Conservation (phyloP, 441 rosid species). For the Kokia cookei region DNA sequence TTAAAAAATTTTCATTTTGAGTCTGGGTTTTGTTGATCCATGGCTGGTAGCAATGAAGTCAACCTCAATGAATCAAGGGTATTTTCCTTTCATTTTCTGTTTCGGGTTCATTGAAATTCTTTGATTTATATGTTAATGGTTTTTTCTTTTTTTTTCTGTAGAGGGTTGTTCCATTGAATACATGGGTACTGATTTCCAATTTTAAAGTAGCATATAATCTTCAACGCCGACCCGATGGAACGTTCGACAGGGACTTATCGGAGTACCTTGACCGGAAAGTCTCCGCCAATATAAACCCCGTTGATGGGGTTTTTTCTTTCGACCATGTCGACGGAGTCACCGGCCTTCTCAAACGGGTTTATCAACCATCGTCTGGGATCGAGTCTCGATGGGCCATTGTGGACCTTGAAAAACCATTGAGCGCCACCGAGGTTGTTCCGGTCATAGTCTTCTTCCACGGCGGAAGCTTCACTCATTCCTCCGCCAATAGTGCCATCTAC, state of each 20-base stretch:
- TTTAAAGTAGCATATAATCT: constrained; percentile 93
- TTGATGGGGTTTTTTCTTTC: constrained; percentile 90
- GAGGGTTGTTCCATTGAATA: constrained; percentile 95
- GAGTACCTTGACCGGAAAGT: constrained; percentile 94
- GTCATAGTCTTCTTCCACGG: constrained; percentile 92
- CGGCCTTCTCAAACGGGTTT: constrained; percentile 68
- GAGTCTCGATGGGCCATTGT: constrained; percentile 44
- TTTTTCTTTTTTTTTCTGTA: constrained; percentile 17
- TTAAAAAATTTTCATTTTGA: not conserved
- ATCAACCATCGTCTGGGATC: constrained; percentile 35
- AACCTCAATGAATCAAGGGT: constrained; percentile 92
- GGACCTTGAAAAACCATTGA: constrained; percentile 61
- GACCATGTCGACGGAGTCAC: constrained; percentile 74
- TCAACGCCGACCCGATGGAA: constrained; percentile 90
- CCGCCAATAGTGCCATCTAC: constrained; percentile 86
- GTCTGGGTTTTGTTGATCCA: constrained; percentile 9
- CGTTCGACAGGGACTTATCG: constrained; percentile 82
- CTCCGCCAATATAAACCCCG: constrained; percentile 68
- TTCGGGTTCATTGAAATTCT: constrained; percentile 3
- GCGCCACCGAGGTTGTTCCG: constrained; percentile 61
- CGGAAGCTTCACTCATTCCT: constrained; percentile 94
- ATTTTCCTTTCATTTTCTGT: not conserved
- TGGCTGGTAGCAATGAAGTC: constrained; percentile 89
- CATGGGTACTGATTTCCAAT: constrained; percentile 96
- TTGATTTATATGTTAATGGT: constrained; percentile 1